These are phyloP conservation scores for Penicillium sp. DNA, from an alignment of 2,329 filamentous ascomycete species.

Conservation along the genomic window DNA sequence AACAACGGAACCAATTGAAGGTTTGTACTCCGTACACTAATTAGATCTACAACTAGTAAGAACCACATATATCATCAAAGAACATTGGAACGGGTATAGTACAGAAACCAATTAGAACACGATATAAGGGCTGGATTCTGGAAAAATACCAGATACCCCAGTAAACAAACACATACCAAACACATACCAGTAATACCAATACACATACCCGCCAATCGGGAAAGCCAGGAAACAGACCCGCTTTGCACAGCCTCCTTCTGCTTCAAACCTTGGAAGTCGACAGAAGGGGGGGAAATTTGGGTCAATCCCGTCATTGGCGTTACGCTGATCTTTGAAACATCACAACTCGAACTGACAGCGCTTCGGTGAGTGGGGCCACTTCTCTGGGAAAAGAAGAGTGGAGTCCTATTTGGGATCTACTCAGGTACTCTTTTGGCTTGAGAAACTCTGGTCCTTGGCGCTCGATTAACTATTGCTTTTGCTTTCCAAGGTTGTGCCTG, in stretches of 20 bases:
- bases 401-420: conserved; percentile 7
- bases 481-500: background rate
- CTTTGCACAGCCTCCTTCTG: conserved; percentile 14
- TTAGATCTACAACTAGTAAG: background rate
- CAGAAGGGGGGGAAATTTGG: conserved; percentile 4
- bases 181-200: conserved; percentile 5
- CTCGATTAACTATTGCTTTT: background rate
- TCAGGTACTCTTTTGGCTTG: background rate
- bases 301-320: conserved; percentile 3
- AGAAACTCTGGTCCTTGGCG: background rate
- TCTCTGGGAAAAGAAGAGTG: background rate
- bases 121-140: background rate
- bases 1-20: background rate
- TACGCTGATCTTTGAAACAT: conserved; percentile 4
- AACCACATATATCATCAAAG: background rate
- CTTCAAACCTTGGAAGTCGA: conserved; percentile 10
- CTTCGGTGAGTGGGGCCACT: background rate
- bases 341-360: conserved; percentile 1
- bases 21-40: background rate
- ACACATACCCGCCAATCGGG: conserved; percentile 4
- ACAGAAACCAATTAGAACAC: background rate
- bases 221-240: conserved; percentile 8
- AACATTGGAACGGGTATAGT: background rate
- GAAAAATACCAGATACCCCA: background rate
- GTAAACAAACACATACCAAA: background rate